These are phyloP conservation scores for Spathaspora sp. DNA, from an alignment of 1,139 yeast species.

Conservation along the genomic window DNA sequence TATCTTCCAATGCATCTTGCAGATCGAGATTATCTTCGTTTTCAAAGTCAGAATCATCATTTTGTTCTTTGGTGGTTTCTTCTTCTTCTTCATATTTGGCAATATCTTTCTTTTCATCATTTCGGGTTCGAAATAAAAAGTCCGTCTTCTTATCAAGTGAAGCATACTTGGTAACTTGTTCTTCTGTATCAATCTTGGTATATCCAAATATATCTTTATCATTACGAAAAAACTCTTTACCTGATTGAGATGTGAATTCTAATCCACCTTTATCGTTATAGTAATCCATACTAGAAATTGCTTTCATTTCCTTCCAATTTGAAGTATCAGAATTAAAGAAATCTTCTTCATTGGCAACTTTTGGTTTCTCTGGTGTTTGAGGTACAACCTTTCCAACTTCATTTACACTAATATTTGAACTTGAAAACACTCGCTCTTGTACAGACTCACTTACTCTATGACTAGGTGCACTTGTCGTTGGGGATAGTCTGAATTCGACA, in stretches of 20 bases:
- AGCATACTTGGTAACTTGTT: constrained; percentile 76
- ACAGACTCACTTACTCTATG: constrained; percentile 8
- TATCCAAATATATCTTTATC: constrained; percentile 53
- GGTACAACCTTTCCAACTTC: constrained; percentile 2
- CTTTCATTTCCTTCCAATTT: constrained; percentile 57
- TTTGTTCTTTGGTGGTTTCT: constrained; percentile 23
- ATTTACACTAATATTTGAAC: constrained; percentile 6
- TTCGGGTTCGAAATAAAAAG: constrained; percentile 56
- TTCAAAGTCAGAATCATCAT: constrained; percentile 31
- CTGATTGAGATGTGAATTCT: constrained; percentile 28
- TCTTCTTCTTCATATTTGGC: constrained; percentile 23
- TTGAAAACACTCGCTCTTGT: constrained; percentile 8
- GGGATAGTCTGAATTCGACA: constrained; percentile 13
- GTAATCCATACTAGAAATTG: constrained; percentile 49
- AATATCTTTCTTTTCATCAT: constrained; percentile 12
- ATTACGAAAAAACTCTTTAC: constrained; percentile 23
- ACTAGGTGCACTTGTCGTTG: neutral
- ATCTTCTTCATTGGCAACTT: constrained; percentile 27
- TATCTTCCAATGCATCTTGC: constrained; percentile 68
- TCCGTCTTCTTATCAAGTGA: constrained; percentile 81
- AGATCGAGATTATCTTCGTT: constrained; percentile 47
- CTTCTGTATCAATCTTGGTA: constrained; percentile 86
- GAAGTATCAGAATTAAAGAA: constrained; percentile 30
- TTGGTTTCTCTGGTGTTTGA: too few relatives aligned
- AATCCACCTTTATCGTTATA: constrained; percentile 54